These are phyloP conservation scores for Elsinoe perseae DNA, from an alignment of 2,329 filamentous ascomycete species.

Conservation along the genomic window DNA sequence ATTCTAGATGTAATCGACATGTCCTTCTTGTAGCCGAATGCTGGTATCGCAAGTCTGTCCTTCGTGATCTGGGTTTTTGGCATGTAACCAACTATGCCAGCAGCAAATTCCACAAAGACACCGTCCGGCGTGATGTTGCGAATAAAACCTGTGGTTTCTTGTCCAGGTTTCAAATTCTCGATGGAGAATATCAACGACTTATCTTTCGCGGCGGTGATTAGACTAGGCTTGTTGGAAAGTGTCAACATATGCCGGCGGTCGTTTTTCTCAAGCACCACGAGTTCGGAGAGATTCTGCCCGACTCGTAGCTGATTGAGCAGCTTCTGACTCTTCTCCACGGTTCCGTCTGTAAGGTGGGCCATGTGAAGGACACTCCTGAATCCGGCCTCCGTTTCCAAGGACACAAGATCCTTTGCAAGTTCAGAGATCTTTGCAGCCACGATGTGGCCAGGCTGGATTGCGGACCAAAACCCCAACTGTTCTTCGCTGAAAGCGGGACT, in stretches of 20 bases:
- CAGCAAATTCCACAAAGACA: slow-evolving; percentile 82
- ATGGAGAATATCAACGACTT: slow-evolving; percentile 64
- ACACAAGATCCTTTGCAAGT: slow-evolving; percentile 37
- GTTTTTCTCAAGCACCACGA: slow-evolving; percentile 83
- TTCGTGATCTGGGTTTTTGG: slow-evolving; percentile 69
- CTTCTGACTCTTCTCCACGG: slow-evolving; percentile 65
- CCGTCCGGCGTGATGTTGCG: slow-evolving; percentile 74
- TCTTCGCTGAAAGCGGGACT: slow-evolving; percentile 70
- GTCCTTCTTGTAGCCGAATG: slow-evolving; percentile 71
- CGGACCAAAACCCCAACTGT: slow-evolving; percentile 64
- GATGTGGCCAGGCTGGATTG: slow-evolving; percentile 63
- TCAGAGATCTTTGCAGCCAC: slow-evolving; percentile 62
- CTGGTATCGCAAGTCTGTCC: slow-evolving; percentile 58
- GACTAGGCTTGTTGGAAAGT: slow-evolving; percentile 73
- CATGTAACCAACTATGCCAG: slow-evolving; percentile 66
- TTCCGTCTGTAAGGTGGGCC: slow-evolving; percentile 78
- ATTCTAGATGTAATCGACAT: slow-evolving; percentile 70
- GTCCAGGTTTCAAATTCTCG: slow-evolving; percentile 62
- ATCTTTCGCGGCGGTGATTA: slow-evolving; percentile 67
- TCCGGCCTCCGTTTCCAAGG: slow-evolving; percentile 66
- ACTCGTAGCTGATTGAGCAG: slow-evolving; percentile 74
- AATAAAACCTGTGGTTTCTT: slow-evolving; percentile 68
- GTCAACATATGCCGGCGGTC: slow-evolving; percentile 66
- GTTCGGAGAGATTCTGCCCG: slow-evolving; percentile 70
- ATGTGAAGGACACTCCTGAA: slow-evolving; percentile 71